These are phyloP conservation scores for Solanum hybrid DNA, from an alignment of 305 asterid species.

Conservation along the genomic window DNA sequence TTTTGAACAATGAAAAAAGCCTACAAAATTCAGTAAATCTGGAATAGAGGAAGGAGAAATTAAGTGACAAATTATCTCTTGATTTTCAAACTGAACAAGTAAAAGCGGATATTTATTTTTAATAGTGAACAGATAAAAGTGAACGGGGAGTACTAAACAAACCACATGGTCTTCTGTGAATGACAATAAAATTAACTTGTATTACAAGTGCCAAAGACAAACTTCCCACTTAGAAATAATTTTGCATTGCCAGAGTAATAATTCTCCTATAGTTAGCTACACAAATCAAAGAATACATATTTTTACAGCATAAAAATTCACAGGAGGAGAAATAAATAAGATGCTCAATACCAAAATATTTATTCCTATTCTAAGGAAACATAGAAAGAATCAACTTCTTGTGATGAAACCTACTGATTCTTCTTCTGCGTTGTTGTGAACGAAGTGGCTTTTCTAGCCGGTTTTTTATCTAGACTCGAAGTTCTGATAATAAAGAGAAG, in stretches of 20 bases:
- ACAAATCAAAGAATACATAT: not conserved
- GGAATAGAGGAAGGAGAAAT: too few relatives aligned
- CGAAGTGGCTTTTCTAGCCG: slow-evolving; percentile 10
- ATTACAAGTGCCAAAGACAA: not conserved
- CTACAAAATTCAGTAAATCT: too few relatives aligned
- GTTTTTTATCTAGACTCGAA: slow-evolving; percentile 25
- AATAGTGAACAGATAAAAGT: too few relatives aligned
- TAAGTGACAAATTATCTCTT: too few relatives aligned
- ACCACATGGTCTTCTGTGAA: not conserved
- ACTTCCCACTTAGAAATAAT: not conserved
- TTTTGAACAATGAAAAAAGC: too few relatives aligned
- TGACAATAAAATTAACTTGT: not conserved
- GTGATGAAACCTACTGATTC: slow-evolving; percentile 36
- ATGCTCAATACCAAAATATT: not conserved
- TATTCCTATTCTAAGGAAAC: not conserved
- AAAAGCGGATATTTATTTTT: too few relatives aligned
- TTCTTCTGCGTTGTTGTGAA: slow-evolving; percentile 40
- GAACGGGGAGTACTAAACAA: not conserved
- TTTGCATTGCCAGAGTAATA: not conserved
- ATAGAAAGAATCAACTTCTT: not conserved
- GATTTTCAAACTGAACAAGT: too few relatives aligned
- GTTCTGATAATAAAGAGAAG: slow-evolving; percentile 66
- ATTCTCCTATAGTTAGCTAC: not conserved
- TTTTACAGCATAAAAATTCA: not conserved
- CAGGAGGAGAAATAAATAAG: not conserved